A percentile compares a stretch with the other conserved stretches of the same genome.
Evolutionary conservation across 352 stramenopile genomes (phyloP).

Genomic region (Phytophthora quininea): DNA sequence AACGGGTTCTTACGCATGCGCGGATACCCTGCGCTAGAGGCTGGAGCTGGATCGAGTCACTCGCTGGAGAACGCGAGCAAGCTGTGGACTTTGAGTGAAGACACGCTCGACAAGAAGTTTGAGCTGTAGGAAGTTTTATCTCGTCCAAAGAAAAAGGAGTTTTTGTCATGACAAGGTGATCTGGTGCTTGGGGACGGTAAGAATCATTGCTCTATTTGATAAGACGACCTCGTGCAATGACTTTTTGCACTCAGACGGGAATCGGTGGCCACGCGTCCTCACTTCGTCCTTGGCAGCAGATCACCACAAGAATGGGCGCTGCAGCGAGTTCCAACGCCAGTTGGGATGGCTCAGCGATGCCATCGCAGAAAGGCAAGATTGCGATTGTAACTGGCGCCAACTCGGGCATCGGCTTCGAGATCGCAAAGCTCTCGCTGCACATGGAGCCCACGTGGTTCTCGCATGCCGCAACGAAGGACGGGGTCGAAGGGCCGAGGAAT

Average conservation of each 20-base stretch:
- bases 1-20: slow-evolving; percentile 45
- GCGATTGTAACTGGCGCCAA: slow-evolving; percentile 87
- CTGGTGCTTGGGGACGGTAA: too few relatives aligned
- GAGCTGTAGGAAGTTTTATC: slow-evolving; percentile 20
- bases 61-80: slow-evolving; percentile 41
- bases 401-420: slow-evolving; percentile 85
- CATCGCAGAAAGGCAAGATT: slow-evolving; percentile 56
- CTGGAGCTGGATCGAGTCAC: slow-evolving; percentile 40
- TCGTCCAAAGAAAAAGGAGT: too few relatives aligned
- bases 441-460: slow-evolving; percentile 75
- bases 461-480: slow-evolving; percentile 44
- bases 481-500: neutral
- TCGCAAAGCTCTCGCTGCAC: slow-evolving; percentile 56
- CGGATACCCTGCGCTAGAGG: slow-evolving; percentile 52
- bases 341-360: slow-evolving; percentile 35
- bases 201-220: neutral
- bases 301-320: neutral
- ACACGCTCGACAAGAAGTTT: slow-evolving; percentile 38
- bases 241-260: too few relatives aligned
- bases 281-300: neutral
- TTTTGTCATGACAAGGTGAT: too few relatives aligned
- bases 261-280: too few relatives aligned
- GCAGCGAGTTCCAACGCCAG: neutral
- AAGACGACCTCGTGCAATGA: too few relatives aligned
- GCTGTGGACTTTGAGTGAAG: slow-evolving; percentile 64